These are phyloP conservation scores for Tinospora cordifolia DNA, from an alignment of 164 flowering plant species.

Conservation along the genomic window DNA sequence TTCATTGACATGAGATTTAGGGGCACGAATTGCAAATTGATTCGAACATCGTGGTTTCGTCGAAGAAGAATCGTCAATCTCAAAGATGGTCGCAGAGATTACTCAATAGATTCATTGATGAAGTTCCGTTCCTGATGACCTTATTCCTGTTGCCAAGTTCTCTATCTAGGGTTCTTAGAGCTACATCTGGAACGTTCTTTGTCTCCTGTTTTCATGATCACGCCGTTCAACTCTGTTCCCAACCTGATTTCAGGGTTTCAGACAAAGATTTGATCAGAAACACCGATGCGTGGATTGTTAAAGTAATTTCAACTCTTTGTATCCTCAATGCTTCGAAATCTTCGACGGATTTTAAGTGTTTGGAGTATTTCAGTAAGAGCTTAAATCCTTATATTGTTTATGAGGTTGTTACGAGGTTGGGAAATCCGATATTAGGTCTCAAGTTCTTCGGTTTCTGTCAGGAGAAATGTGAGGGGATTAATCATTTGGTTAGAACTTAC, in stretches of 20 bases:
- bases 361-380: conserved; percentile 26
- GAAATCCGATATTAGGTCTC: conserved; percentile 33
- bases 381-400: conserved; percentile 46
- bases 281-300: conserved; percentile 26
- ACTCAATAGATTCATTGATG: conserved; percentile 11
- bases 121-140: conserved; percentile 17
- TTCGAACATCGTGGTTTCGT: neutral
- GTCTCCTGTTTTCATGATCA: conserved; percentile 10
- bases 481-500: conserved; percentile 40
- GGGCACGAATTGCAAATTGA: neutral
- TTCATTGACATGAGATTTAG: neutral
- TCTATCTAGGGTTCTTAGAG: conserved; percentile 12
- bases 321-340: neutral
- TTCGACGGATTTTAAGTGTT: conserved; percentile 3
- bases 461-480: conserved; percentile 27
- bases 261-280: conserved; percentile 2
- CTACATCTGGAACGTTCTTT: neutral
- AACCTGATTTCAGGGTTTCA: neutral
- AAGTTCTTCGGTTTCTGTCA: conserved; percentile 46
- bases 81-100: conserved; percentile 5
- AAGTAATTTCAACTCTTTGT: conserved; percentile 22
- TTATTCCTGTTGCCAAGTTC: conserved; percentile 2
- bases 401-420: conserved; percentile 36
- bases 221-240: neutral
- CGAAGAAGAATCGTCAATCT: neutral